Evolutionary conservation across 1,284 basidiomycete species (phyloP), one percentile per base, ranked within the genome.

Genomic region (Ceratobasidium sp.): DNA sequence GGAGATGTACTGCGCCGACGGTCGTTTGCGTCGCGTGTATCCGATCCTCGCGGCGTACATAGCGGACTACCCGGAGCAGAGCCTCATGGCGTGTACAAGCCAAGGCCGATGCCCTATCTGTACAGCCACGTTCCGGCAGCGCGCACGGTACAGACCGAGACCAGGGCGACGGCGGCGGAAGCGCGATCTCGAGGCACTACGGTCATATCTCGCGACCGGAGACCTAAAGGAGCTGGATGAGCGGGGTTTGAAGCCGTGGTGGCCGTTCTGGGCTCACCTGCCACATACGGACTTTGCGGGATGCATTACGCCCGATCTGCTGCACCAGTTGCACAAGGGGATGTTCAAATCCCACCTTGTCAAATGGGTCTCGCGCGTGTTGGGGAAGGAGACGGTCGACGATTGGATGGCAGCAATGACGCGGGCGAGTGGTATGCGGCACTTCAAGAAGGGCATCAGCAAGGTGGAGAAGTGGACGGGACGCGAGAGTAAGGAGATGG

Each of bases 311-410:
- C 83, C 83, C 2, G 82, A 85, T 60, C 77, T 84, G 41, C 80
- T 84, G 1, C 84, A 84, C 70, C 83, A 84, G 68, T 78, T 84
- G 0, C 82, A 84, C 77, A 82, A 85, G 62, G 84, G 84, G 12
- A 78, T 84, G 8, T 82, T 82, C 77, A 86, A 86, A 70, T 80
- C 81, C 73, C 80, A 81, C 38, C 1, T 38, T n/a, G n/a, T n/a
- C n/a, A n/a, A n/a, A n/a, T n/a, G n/a, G n/a, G n/a, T n/a, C n/a
- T n/a, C n/a, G n/a, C n/a, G n/a, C n/a, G n/a, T n/a, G n/a, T n/a
- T n/a, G n/a, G n/a, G n/a, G n/a, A n/a, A n/a, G n/a, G n/a, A n/a
- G n/a, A n/a, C n/a, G n/a, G n/a, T n/a, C n/a, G n/a, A n/a, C n/a
- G n/a, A n/a, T n/a, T n/a, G n/a, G n/a, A n/a, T n/a, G n/a, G n/a